Conservation (phyloP, 2,329 filamentous ascomycete genomes). For the Phyllosticta ampelicida region DNA sequence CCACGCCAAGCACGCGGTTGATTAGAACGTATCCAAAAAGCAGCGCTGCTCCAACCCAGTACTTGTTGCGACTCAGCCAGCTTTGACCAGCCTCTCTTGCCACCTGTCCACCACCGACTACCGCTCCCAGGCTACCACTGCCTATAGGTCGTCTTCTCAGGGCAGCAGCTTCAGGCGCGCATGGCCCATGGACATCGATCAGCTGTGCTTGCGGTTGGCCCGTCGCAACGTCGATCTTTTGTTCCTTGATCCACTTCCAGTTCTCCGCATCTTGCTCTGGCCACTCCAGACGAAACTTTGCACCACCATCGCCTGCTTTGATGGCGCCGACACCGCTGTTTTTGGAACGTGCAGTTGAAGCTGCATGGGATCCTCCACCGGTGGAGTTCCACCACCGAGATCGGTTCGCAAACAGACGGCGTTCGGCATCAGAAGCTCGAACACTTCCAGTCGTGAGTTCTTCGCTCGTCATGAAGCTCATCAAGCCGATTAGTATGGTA, state of each 20-base stretch:
- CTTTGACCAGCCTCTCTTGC: slow-evolving; percentile 67
- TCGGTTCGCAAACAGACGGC: slow-evolving; percentile 63
- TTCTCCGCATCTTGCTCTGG: slow-evolving; percentile 82
- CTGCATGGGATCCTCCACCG: slow-evolving; percentile 57
- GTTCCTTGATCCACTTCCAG: slow-evolving; percentile 79
- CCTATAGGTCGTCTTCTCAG: slow-evolving; percentile 52
- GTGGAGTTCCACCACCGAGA: slow-evolving; percentile 97
- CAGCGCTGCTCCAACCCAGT: slow-evolving; percentile 56
- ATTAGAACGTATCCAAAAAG: slow-evolving; percentile 78
- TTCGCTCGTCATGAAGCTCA: slow-evolving; percentile 97
- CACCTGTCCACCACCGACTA: slow-evolving; percentile 71
- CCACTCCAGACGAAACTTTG: slow-evolving; percentile 85
- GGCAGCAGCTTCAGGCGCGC: slow-evolving; percentile 51
- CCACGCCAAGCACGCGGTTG: slow-evolving; percentile 58
- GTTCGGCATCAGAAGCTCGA: slow-evolving; percentile 63
- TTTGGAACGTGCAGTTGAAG: slow-evolving; percentile 27
- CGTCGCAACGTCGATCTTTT: slow-evolving; percentile 66
- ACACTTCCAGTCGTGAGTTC: slow-evolving; percentile 97
- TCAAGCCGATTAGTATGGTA: slow-evolving; percentile 85
- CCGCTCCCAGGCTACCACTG: slow-evolving; percentile 43
- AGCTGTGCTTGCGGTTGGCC: slow-evolving; percentile 45
- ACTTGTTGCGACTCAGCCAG: slow-evolving; percentile 72
- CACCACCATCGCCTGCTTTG: slow-evolving; percentile 83
- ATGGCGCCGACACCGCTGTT: slow-evolving; percentile 51
- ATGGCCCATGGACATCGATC: slow-evolving; percentile 39